phyloP scores from a whole-genome alignment of 148 eudicot genomes.

The Cornus florida region DNA sequence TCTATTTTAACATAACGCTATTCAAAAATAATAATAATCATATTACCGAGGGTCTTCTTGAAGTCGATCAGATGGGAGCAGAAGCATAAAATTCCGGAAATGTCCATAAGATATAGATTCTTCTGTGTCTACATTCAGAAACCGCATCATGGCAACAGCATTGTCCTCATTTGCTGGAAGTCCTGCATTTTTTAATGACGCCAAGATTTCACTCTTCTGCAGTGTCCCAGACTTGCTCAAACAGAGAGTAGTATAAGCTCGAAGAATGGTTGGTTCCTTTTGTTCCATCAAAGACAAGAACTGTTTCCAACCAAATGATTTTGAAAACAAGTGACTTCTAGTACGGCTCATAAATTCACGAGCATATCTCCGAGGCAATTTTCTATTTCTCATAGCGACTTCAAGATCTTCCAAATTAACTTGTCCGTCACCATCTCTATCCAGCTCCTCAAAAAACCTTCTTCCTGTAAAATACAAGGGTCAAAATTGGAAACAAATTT shows the following conservation, averaged over 20 bases:
- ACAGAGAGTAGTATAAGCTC: slow-evolving; percentile 94
- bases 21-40: background rate
- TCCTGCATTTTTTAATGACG: slow-evolving; percentile 82
- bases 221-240: slow-evolving; percentile 95
- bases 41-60: slow-evolving; percentile 96
- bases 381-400: slow-evolving; percentile 86
- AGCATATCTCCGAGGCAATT: slow-evolving; percentile 83
- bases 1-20: background rate
- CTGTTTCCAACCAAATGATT: slow-evolving; percentile 98
- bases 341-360: slow-evolving; percentile 79
- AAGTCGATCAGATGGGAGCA: slow-evolving; percentile 93
- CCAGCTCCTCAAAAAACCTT: slow-evolving; percentile 92
- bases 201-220: slow-evolving; percentile 84
- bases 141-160: slow-evolving; percentile 96
- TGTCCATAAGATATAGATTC: slow-evolving; percentile 97
- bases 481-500: background rate
- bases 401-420: slow-evolving; percentile 92
- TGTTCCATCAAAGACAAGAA: slow-evolving; percentile 91
- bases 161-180: slow-evolving; percentile 97
- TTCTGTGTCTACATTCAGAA: slow-evolving; percentile 79
- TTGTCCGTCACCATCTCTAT: slow-evolving; percentile 96
- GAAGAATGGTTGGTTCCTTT: slow-evolving; percentile 91
- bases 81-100: slow-evolving; percentile 91
- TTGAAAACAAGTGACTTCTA: slow-evolving; percentile 77
- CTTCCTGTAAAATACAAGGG: slow-evolving; percentile 52